Base-by-base conservation (phyloP, 805 yeast genomes). In the Sugiyamaella chiloensis region DNA sequence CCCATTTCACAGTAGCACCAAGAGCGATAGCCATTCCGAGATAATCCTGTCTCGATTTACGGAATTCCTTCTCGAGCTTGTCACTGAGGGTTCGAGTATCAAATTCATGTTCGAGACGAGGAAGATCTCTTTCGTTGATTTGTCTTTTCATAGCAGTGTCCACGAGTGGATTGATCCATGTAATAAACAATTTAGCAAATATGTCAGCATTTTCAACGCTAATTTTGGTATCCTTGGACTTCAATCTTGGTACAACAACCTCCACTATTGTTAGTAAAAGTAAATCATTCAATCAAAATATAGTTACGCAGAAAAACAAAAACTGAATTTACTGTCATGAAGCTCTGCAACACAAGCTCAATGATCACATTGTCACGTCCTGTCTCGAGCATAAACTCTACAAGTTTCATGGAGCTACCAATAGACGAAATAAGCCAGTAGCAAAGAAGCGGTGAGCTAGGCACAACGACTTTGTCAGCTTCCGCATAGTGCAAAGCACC, bases 41-140 rank as follows among this genome's bases (percentile, higher is more conserved):
- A n/a, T 42, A 17, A 16, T 36, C 42, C 16, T 35, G 21, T 53
- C 55, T 50, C 60, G 85, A 81, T 8, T 61, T 52, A 19, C 71
- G 68, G 93, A 95, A 88, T 44, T 74, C 67, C 1, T 63, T 56
- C 41, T 70, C 68, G 46, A 88, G 75, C 0, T 53, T 60, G 2
- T 63, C 58, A 2, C 84, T 67, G n/a, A 82, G 69, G 11, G 20
- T 26, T 17, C 19, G 24, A 12, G 91, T 70, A 50, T 74, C 78
- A 53, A 85, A 75, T 37, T 75, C 76, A 1, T 65, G 63, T 11
- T 96, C 95, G 48, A 88, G 75, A 16, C 76, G 75, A 19, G 93
- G 95, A 48, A 88, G 75, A 65, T 88, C 96, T 3, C 66, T 60
- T 32, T 59, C 60, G 17, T 60, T 53, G 21, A 61, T 24, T 3